phyloP scores from a whole-genome alignment of 1,139 yeast species.

The Magnusiomyces ingens region DNA sequence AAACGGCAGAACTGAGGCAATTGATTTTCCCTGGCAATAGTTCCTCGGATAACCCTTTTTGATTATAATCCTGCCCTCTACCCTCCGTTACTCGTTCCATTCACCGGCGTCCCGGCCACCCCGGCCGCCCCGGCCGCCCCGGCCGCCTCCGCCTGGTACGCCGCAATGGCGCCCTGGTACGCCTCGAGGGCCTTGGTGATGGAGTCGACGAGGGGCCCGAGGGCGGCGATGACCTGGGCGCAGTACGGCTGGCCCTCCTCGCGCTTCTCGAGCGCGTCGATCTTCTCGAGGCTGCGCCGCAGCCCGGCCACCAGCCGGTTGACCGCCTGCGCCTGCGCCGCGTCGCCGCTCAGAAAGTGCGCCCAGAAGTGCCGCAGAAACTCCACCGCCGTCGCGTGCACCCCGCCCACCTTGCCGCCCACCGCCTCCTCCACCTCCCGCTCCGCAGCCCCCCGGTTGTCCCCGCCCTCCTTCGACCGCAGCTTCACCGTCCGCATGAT shows the following conservation, averaged over 20 bases:
- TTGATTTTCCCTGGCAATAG: too few relatives aligned
- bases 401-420: conserved; percentile 30
- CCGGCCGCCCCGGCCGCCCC: too few relatives aligned
- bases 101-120: too few relatives aligned
- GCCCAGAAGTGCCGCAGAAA: conserved; percentile 66
- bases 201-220: conserved; percentile 13
- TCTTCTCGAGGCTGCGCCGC: conserved; percentile 42
- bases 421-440: conserved; percentile 20
- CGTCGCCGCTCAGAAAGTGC: conserved; percentile 53
- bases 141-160: too few relatives aligned
- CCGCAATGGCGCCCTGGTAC: conserved; percentile 13
- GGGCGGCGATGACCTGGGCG: conserved; percentile 10
- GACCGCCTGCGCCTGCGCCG: conserved; percentile 43
- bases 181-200: conserved; percentile 14
- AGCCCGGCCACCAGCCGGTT: conserved; percentile 44
- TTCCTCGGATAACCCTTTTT: too few relatives aligned
- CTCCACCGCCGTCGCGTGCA: conserved; percentile 64
- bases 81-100: too few relatives aligned
- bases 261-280: conserved; percentile 32
- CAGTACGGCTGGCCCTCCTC: conserved; percentile 1
- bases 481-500: conserved; percentile 20
- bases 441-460: conserved; percentile 14
- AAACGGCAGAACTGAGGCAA: too few relatives aligned
- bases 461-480: conserved; percentile 21
- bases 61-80: too few relatives aligned